Base-by-base conservation (phyloP, 192 early-diverging fungal species). In the Backusella luteola region DNA sequence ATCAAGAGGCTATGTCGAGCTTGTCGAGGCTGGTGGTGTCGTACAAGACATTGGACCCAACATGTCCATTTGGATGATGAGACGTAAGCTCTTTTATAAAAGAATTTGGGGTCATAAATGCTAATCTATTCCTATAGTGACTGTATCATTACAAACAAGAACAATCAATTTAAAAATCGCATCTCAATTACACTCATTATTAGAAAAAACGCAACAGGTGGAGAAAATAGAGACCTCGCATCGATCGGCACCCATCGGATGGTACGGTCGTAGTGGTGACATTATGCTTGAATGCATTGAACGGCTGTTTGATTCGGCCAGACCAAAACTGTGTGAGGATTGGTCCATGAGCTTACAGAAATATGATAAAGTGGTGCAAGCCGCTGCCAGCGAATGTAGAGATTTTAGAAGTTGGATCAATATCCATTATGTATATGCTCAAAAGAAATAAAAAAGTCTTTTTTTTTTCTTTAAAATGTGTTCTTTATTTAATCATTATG, bases 371-470 rank as follows among this genome's bases (percentile, higher is more conserved):
- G 23, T 74, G 34, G 46, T 59, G 6, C 26, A 74, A 41, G 26
- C 73, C 1, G 76, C 74, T 0, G 12, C 73, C 39, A 46, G 19
- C 0, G 80, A 81, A 67, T 77, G 71, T 53, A 73, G 36, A 63
- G 80, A 81, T 32, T 81, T 81, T 34, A 75, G 68, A 44, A 78
- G 76, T 46, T 81, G 80, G 80, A 41, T 70, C 32, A 81, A 81
- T 67, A 41, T 78, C 44, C 74, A 78, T 69, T 77, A 75, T 68
- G 35, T 75, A 39, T 29, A 29, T 42, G 56, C 21, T n/a, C 63
- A 41, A 38, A 81, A 81, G 36, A 67, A 39, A 34, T 14, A 32
- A 38, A 17, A 53, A 17, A 15, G 12, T 15, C n/a, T 1, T 15
- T 52, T n/a, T 52, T 52, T 52, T 53, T 53, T 53, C 0, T 4